Percentiles rank a stretch among this genome's conserved stretches.
These are phyloP conservation scores for Buddleja alternifolia DNA, from an alignment of 257 asterid species.

Conservation along the genomic window DNA sequence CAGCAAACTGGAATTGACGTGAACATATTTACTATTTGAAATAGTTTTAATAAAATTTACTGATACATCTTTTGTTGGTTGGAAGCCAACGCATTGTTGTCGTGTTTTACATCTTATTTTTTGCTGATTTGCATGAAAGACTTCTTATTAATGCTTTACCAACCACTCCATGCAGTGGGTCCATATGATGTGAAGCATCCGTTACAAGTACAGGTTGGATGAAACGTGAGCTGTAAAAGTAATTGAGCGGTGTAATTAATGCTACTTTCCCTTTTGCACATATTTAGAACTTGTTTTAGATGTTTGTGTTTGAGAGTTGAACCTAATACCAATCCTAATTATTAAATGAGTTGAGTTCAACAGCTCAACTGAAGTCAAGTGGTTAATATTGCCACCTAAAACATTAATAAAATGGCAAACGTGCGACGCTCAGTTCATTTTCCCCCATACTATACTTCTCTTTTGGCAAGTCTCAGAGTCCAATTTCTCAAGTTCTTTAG, in stretches of 20 bases:
- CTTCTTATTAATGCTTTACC: conserved; percentile 25
- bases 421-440: conserved; percentile 11
- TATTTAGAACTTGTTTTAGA: conserved; percentile 10
- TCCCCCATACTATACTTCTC: not conserved
- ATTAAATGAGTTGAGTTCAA: conserved; percentile 1
- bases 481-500: not conserved
- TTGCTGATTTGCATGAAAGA: conserved; percentile 12
- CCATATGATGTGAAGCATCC: conserved; percentile 24
- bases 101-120: conserved; percentile 22
- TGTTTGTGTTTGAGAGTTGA: conserved; percentile 23
- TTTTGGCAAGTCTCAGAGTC: conserved; percentile 7
- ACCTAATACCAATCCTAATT: conserved; percentile 14
- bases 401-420: conserved; percentile 8
- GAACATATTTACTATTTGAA: not conserved
- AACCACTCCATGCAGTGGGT: conserved; percentile 24
- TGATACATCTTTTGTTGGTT: conserved; percentile 14
- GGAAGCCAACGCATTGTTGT: conserved; percentile 12
- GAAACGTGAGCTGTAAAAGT: conserved; percentile 26
- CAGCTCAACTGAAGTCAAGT: conserved; percentile 18
- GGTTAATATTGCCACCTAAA: conserved; percentile 17
- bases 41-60: conserved; percentile 1
- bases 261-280: conserved; percentile 1
- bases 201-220: conserved; percentile 29
- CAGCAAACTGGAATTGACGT: conserved; percentile 1
- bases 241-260: not conserved